A percentile compares a stretch with the other conserved stretches of the same genome.
phyloP scores from a whole-genome alignment of 306 rosid genomes.

The Leucaena leucocephala region DNA sequence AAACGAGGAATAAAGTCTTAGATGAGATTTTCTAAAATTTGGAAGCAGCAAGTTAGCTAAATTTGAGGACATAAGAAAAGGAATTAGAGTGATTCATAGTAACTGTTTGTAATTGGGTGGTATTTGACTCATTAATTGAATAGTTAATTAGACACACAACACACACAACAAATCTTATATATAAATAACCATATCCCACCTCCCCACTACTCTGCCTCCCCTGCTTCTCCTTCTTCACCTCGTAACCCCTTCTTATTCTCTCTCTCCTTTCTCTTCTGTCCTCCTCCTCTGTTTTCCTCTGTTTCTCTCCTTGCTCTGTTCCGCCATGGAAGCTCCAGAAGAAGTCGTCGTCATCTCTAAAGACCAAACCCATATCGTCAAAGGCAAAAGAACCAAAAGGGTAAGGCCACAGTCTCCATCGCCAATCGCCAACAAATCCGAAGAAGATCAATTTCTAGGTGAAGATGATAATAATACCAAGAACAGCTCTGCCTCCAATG shows the following conservation, averaged over 20 bases:
- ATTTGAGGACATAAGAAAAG: neutral
- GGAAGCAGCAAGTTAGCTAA: neutral
- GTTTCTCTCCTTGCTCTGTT: constrained; percentile 1
- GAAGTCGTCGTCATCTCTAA: constrained; percentile 39
- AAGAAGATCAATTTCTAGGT: neutral
- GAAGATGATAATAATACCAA: neutral
- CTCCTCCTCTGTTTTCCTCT: neutral
- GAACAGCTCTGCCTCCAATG: neutral
- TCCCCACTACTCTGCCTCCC: constrained; percentile 7
- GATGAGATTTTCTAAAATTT: neutral
- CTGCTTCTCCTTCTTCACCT: constrained; percentile 6
- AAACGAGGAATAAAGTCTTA: neutral
- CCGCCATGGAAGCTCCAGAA: constrained; percentile 40
- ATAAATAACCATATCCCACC: neutral
- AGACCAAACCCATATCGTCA: constrained; percentile 55
- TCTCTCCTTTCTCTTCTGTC: neutral
- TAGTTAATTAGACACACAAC: neutral
- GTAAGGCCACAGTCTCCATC: constrained; percentile 83
- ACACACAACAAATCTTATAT: neutral
- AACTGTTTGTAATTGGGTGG: constrained; percentile 9
- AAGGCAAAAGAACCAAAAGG: constrained; percentile 94
- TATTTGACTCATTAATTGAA: neutral
- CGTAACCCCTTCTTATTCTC: neutral
- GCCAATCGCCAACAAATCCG: neutral
- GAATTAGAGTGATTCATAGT: constrained; percentile 4